Conservation (phyloP, 306 rosid species). For the Notholithocarpus densiflorus region DNA sequence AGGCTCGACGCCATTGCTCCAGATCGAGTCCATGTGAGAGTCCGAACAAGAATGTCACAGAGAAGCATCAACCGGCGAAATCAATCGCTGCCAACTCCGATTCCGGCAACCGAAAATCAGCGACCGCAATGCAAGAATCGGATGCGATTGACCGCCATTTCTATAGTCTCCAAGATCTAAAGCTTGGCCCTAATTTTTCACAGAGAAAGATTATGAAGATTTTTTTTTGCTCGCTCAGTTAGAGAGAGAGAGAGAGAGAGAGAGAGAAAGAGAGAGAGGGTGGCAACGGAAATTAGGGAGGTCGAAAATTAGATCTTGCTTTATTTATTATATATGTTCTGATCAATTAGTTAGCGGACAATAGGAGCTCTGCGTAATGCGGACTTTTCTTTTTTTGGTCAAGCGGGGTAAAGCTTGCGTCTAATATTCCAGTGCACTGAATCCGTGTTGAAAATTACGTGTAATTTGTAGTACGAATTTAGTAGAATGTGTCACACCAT, state of each 20-base stretch:
- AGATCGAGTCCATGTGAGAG: slow-evolving; percentile 54
- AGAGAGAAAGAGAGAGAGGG: not conserved
- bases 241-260: slow-evolving; percentile 4
- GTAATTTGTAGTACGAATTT: too few relatives aligned
- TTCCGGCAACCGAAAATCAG: not conserved
- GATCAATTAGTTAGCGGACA: too few relatives aligned
- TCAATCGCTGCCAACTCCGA: not conserved
- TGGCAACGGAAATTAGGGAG: not conserved
- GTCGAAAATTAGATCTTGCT: slow-evolving; percentile 21
- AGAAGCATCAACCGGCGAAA: slow-evolving; percentile 30
- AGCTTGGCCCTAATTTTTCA: slow-evolving; percentile 24
- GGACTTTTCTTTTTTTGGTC: too few relatives aligned
- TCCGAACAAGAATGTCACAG: slow-evolving; percentile 21
- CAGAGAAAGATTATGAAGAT: not conserved
- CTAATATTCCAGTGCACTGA: too few relatives aligned
- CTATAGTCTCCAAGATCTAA: slow-evolving; percentile 15
- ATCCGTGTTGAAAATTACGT: too few relatives aligned
- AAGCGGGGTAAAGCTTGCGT: too few relatives aligned
- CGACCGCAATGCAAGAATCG: not conserved
- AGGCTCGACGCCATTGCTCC: slow-evolving; percentile 38
- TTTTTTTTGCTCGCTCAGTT: not conserved
- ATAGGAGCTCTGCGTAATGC: too few relatives aligned
- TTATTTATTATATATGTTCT: too few relatives aligned
- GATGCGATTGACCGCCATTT: not conserved
- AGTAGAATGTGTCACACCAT: too few relatives aligned